Evolutionary conservation across 2,329 filamentous ascomycete species (phyloP).

Genomic region (Balansia obtecta): DNA sequence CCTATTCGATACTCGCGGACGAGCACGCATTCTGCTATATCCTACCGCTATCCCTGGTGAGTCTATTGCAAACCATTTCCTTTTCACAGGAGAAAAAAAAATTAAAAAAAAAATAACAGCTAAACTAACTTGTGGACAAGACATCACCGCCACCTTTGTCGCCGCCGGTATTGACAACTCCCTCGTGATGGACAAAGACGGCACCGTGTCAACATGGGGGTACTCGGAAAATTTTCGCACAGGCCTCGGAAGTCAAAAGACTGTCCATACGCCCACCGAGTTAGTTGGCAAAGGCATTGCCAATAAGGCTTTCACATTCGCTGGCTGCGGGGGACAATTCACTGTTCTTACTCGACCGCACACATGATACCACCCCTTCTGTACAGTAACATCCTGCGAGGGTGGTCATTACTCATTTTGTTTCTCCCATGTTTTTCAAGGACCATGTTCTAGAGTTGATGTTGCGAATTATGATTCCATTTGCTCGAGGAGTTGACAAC

Average conservation of each 20-base stretch:
- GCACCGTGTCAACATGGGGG: constrained; percentile 60
- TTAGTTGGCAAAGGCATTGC: neutral
- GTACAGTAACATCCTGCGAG: neutral
- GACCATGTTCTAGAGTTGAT: neutral
- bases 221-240: constrained; percentile 63
- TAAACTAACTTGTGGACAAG: constrained; percentile 1
- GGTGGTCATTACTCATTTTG: neutral
- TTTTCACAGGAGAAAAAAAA: neutral
- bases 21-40: constrained; percentile 4
- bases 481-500: neutral
- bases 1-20: constrained; percentile 5
- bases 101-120: too few species aligned
- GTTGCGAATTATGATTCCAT: neutral
- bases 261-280: constrained; percentile 2
- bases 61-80: neutral
- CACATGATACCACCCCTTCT: neutral
- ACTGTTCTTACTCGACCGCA: constrained; percentile 3
- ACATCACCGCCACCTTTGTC: constrained; percentile 19
- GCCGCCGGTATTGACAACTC: constrained; percentile 54
- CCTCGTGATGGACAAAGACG: constrained; percentile 51
- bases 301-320: constrained; percentile 4
- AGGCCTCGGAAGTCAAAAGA: constrained; percentile 43
- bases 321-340: constrained; percentile 6
- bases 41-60: constrained; percentile 17
- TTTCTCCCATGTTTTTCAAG: neutral